phyloP scores from a whole-genome alignment of 2,329 filamentous ascomycete species.

The Nothophoma quercina region DNA sequence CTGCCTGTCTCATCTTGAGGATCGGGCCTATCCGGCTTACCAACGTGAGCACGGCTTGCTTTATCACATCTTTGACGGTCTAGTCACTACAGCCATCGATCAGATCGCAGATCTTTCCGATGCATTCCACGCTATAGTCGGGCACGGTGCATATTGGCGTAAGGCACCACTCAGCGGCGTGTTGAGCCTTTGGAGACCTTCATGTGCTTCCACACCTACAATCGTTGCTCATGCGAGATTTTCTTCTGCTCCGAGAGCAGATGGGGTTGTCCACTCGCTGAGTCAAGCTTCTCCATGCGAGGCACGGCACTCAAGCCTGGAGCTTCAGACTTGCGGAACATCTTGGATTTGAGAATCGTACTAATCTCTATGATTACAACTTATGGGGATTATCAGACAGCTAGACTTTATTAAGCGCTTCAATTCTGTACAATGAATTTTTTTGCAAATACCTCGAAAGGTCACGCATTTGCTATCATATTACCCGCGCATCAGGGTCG shows the following conservation, averaged over 20 bases:
- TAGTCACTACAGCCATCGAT: neutral
- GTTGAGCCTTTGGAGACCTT: neutral
- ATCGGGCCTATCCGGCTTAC: neutral
- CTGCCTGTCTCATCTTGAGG: slow-evolving; percentile 50
- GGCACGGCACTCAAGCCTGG: no score
- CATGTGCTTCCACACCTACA: neutral
- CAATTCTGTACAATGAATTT: no score
- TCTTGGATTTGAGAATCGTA: no score
- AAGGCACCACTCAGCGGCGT: neutral
- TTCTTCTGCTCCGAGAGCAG: slow-evolving; percentile 2
- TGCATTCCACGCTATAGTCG: neutral
- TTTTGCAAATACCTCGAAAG: no score
- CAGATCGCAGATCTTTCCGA: neutral
- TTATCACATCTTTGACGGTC: neutral
- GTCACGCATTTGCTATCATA: no score
- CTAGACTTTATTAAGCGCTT: no score
- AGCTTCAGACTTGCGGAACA: no score
- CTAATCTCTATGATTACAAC: no score
- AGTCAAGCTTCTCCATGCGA: no score
- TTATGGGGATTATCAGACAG: no score
- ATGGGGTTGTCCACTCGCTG: slow-evolving; percentile 1
- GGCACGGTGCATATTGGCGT: neutral
- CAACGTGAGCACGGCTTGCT: slow-evolving; percentile 2
- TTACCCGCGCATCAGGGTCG: no score
- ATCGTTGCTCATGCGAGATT: neutral